Base-by-base conservation (phyloP, 805 yeast species). In the Candida alai region DNA sequence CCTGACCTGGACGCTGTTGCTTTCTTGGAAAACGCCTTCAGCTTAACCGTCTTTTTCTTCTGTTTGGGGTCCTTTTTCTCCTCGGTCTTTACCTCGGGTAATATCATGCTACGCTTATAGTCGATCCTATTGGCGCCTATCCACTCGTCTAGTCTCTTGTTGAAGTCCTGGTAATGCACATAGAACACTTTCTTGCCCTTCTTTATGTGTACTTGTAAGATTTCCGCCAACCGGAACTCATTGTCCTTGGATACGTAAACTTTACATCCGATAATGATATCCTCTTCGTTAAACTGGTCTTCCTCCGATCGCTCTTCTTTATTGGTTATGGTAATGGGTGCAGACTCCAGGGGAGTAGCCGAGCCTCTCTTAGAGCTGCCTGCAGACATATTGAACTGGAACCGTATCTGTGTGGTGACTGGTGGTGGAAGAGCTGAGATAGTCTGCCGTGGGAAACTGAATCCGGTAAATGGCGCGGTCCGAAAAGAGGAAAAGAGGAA, bases 101-200 rank as follows among this genome's bases (percentile, higher is more conserved):
- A 65, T 13, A 74, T 74, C 36, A 90, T 75, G 0, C 86, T 86
- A 36, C 78, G 65, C n/a, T 70, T 64, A 35, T 78, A 72, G 54
- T 87, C 85, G 8, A 93, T 78, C 34, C 94, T 70, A 23, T 78
- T 80, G 4, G 76, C 68, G 14, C 73, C 68, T 5, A 93, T 76
- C 97, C 97, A 90, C 58, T 93, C 98, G 63, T 93, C 99, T 47
- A 93, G 71, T 58, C 99, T 83, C 42, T 93, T 93, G 66, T 93
- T 93, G 68, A 81, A 93, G 47, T 89, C 96, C 34, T 79, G 86
- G 62, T 88, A 93, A 58, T 93, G 99, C 19, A 93, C 96, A 55
- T 93, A 93, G 57, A 82, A 89, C 44, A 77, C 84, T 20, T 78
- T 76, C 41, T 83, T 75, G 10, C 89, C 86, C 54, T 87, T 82